Conservation (phyloP, 352 stramenopile genomes). For the Phytophthora tubulina region DNA sequence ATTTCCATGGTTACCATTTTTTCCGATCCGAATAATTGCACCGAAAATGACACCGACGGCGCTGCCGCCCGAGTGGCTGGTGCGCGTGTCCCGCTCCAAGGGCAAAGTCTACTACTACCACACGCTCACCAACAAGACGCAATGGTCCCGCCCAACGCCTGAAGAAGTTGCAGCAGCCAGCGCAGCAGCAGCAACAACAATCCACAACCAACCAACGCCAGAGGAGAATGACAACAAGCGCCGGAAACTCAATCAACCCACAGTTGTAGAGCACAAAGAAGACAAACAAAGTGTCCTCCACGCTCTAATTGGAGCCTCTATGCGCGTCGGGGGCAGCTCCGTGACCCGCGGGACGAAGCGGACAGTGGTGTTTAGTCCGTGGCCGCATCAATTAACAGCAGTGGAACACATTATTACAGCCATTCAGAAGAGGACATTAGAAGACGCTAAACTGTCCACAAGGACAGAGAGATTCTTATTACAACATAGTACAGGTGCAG, state of each 20-base stretch:
- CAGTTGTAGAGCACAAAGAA: conserved; percentile 23
- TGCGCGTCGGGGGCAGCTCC: conserved; percentile 61
- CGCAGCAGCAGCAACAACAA: not conserved
- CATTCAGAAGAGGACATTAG: conserved; percentile 41
- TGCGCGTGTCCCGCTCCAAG: conserved; percentile 79
- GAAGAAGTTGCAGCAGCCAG: conserved; percentile 16
- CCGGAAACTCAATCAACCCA: conserved; percentile 19
- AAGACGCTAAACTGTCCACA: conserved; percentile 20
- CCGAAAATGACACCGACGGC: conserved; percentile 14
- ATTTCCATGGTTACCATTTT: conserved; percentile 9
- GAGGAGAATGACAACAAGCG: conserved; percentile 20
- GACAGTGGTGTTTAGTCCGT: conserved; percentile 57
- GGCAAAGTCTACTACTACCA: conserved; percentile 80
- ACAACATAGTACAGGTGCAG: conserved; percentile 85
- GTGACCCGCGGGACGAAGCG: conserved; percentile 39
- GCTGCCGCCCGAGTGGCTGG: conserved; percentile 63
- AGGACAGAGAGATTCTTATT: conserved; percentile 64
- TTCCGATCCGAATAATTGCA: not conserved
- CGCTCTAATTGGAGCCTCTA: conserved; percentile 56
- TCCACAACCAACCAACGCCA: not conserved
- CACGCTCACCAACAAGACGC: conserved; percentile 53
- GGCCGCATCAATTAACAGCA: conserved; percentile 69
- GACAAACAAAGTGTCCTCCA: conserved; percentile 20
- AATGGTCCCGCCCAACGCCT: conserved; percentile 62
- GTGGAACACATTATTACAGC: conserved; percentile 63